phyloP scores from a whole-genome alignment of 106 monocot species.

The Platanthera guangdongensis region DNA sequence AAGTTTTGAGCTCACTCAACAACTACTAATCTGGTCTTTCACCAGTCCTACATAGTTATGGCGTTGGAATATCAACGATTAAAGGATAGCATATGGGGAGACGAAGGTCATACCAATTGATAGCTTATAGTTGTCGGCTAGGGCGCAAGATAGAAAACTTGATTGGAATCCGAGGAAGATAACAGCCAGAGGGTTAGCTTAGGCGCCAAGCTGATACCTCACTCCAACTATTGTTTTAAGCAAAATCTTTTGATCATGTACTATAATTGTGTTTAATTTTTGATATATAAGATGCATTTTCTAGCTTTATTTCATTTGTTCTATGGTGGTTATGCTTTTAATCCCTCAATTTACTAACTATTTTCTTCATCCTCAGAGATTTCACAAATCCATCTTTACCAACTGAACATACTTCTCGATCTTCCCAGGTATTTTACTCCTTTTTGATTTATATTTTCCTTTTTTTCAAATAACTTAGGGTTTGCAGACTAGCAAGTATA shows the following conservation, averaged over 20 bases:
- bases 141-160: no score
- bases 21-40: no score
- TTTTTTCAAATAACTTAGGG: background rate
- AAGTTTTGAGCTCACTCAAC: no score
- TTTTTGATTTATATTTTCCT: background rate
- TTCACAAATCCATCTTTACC: conserved; percentile 49
- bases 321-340: background rate
- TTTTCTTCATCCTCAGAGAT: conserved; percentile 21
- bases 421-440: conserved; percentile 28
- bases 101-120: no score
- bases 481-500: background rate
- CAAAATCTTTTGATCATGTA: background rate
- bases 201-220: no score
- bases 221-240: background rate
- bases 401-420: conserved; percentile 37
- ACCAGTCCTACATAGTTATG: no score
- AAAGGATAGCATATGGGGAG: no score
- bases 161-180: no score
- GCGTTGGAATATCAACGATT: no score
- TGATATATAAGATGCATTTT: background rate
- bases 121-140: no score
- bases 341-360: background rate
- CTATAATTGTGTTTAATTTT: background rate
- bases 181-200: no score
- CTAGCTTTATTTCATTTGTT: background rate